Conservation (phyloP, 2,329 filamentous ascomycete genomes). For the Penicillium verrucosum region DNA sequence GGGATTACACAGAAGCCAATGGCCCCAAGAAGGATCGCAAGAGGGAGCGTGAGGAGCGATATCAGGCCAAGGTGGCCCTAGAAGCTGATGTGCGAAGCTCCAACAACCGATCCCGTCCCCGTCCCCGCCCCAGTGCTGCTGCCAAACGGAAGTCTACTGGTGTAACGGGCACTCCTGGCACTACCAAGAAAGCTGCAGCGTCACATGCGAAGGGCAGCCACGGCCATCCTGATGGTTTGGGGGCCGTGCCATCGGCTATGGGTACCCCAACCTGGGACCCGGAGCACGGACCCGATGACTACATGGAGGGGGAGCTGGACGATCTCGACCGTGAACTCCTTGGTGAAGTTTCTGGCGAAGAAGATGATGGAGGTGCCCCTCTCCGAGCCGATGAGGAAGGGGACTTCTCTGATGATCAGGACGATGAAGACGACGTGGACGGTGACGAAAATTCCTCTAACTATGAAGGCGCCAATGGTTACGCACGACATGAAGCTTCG, state of each 20-base stretch:
- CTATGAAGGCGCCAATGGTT: constrained; percentile 32
- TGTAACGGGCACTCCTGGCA: constrained; percentile 18
- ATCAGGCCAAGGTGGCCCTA: constrained; percentile 28
- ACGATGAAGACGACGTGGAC: constrained; percentile 28
- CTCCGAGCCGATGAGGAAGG: constrained; percentile 24
- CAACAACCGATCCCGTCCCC: constrained; percentile 19
- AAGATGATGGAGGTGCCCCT: constrained; percentile 25
- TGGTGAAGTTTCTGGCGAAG: constrained; percentile 37
- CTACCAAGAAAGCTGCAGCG: constrained; percentile 21
- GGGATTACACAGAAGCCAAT: constrained; percentile 45
- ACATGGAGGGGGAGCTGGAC: constrained; percentile 36
- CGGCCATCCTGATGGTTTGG: constrained; percentile 21
- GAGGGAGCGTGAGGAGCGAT: constrained; percentile 38
- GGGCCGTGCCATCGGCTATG: constrained; percentile 11
- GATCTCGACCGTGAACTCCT: constrained; percentile 40
- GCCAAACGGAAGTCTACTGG: constrained; percentile 32
- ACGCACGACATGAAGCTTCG: constrained; percentile 34
- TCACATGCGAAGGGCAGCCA: constrained; percentile 28
- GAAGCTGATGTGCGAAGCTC: constrained; percentile 23
- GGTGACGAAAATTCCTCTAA: constrained; percentile 33
- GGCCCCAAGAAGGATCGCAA: constrained; percentile 39
- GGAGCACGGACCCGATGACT: constrained; percentile 25
- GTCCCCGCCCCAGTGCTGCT: constrained; percentile 20
- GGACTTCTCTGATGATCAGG: constrained; percentile 35
- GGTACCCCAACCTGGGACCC: constrained; percentile 27